Conservation (phyloP, 805 yeast species). For the Candida glaebosa region DNA sequence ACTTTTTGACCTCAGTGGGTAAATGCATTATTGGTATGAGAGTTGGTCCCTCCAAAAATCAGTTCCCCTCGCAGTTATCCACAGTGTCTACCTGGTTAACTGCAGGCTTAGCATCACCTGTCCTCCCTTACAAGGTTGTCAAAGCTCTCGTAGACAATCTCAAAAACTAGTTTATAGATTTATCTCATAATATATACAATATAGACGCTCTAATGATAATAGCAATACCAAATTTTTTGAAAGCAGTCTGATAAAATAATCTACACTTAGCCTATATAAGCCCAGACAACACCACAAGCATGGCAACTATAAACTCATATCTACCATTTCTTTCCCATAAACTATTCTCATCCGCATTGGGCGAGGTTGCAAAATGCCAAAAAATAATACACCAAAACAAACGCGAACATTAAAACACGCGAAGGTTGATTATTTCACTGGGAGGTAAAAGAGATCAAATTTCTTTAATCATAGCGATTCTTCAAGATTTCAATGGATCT, state of each 20-base stretch:
- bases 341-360: not conserved
- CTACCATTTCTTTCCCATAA: no score
- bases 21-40: constrained; percentile 2
- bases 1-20: not conserved
- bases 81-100: not conserved
- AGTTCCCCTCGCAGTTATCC: not conserved
- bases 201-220: no score
- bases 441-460: not conserved
- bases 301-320: no score
- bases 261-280: no score
- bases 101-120: not conserved
- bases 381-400: not conserved
- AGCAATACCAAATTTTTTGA: no score
- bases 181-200: no score
- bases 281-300: no score
- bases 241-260: no score
- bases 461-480: not conserved
- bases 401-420: not conserved
- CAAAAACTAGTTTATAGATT: no score
- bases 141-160: no score
- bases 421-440: not conserved
- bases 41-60: constrained; percentile 1
- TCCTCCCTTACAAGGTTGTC: not conserved
- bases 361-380: not conserved
- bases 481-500: constrained; percentile 16